phyloP scores from a whole-genome alignment of 139 green algal species.

The Micromonas commoda region DNA sequence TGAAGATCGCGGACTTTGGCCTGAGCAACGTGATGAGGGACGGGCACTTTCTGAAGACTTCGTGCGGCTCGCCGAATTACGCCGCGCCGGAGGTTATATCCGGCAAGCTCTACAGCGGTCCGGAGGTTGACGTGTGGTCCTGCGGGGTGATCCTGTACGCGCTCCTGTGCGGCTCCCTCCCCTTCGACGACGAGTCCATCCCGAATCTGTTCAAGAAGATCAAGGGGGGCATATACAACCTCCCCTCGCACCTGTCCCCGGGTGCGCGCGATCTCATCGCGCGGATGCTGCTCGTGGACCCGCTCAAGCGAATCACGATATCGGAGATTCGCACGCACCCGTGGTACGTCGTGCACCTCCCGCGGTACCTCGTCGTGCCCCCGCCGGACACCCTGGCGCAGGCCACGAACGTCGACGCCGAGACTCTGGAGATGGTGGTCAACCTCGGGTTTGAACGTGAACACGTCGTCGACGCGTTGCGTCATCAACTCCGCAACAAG shows the following conservation, averaged over 20 bases:
- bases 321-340: constrained; percentile 92
- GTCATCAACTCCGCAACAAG: constrained; percentile 73
- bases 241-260: constrained; percentile 86
- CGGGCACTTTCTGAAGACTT: constrained; percentile 98
- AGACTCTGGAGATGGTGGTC: constrained; percentile 76
- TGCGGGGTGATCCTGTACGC: constrained; percentile 99
- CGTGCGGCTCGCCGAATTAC: constrained; percentile 96
- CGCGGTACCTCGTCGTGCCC: constrained; percentile 81
- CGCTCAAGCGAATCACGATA: constrained; percentile 98
- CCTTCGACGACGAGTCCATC: constrained; percentile 99
- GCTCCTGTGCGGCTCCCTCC: constrained; percentile 91
- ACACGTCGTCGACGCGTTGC: constrained; percentile 59
- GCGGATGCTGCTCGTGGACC: constrained; percentile 96
- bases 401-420: constrained; percentile 42
- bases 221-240: constrained; percentile 94
- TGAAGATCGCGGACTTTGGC: constrained; percentile 97
- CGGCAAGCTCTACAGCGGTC: constrained; percentile 90
- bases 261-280: constrained; percentile 93
- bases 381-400: constrained; percentile 68
- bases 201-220: constrained; percentile 99
- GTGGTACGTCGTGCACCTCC: constrained; percentile 92
- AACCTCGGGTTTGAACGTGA: constrained; percentile 76
- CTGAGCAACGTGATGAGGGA: constrained; percentile 97
- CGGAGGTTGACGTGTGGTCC: constrained; percentile 98
- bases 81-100: constrained; percentile 82